Conservation (phyloP, 352 stramenopile genomes). For the Globisporangium spinosum region DNA sequence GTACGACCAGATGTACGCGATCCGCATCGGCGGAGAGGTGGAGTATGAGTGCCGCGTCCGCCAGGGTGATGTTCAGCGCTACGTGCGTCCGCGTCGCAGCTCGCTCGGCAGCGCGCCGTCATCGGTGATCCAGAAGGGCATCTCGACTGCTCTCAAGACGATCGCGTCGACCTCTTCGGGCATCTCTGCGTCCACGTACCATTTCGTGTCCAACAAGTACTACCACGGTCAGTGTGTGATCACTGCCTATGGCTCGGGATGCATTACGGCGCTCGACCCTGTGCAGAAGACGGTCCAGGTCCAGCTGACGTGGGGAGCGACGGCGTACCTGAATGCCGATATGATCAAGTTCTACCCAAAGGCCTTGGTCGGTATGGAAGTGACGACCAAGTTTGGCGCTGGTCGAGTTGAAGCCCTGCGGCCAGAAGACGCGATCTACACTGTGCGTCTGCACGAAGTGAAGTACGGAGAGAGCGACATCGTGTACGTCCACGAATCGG, state of each 20-base stretch:
- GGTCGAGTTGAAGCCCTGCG: conserved; percentile 64
- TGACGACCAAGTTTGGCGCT: conserved; percentile 71
- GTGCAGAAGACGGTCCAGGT: conserved; percentile 48
- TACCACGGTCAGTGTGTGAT: conserved; percentile 71
- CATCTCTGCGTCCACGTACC: conserved; percentile 39
- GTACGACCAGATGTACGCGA: conserved; percentile 46
- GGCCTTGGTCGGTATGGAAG: conserved; percentile 66
- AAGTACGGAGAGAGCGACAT: conserved; percentile 45
- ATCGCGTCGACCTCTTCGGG: conserved; percentile 58
- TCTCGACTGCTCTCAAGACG: conserved; percentile 49
- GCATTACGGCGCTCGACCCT: conserved; percentile 54
- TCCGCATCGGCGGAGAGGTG: conserved; percentile 35
- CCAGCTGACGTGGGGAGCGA: conserved; percentile 61
- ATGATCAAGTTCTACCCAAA: conserved; percentile 72
- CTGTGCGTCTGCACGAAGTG: conserved; percentile 50
- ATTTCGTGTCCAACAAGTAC: conserved; percentile 68
- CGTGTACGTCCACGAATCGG: conserved; percentile 73
- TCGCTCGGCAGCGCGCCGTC: conserved; percentile 27
- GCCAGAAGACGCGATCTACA: conserved; percentile 69
- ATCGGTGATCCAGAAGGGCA: conserved; percentile 40
- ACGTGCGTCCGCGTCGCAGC: conserved; percentile 30
- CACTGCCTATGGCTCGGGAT: conserved; percentile 59
- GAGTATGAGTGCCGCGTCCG: conserved; percentile 39
- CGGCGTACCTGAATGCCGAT: conserved; percentile 50
- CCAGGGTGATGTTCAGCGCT: conserved; percentile 38